Evolutionary conservation across 768 basidiomycete genomes (phyloP).

Genomic region (Omphalotus guepiniiformis): DNA sequence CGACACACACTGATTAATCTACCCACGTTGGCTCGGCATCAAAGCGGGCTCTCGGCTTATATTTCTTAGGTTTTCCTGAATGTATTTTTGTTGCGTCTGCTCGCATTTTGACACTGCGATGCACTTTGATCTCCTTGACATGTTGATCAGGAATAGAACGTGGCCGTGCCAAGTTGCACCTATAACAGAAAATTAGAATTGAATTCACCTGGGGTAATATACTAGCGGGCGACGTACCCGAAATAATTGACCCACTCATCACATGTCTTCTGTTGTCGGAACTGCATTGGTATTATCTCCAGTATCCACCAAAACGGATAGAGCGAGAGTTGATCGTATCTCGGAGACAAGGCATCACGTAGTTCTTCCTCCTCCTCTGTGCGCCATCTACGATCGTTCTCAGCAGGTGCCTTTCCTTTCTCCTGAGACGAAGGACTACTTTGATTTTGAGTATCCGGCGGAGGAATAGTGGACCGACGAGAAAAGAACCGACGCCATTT

Average conservation of each 20-base stretch:
- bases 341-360: conserved; percentile 44
- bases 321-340: conserved; percentile 55
- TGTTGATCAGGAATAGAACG: conserved; percentile 38
- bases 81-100: conserved; percentile 43
- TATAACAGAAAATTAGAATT: conserved; percentile 29
- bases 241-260: conserved; percentile 34
- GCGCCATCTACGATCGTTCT: conserved; percentile 25
- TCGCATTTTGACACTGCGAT: conserved; percentile 42
- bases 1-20: conserved; percentile 29
- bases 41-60: conserved; percentile 37
- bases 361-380: conserved; percentile 62
- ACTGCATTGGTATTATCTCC: conserved; percentile 43
- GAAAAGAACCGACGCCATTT: no score
- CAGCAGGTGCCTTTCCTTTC: conserved; percentile 17
- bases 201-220: neutral
- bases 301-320: conserved; percentile 60
- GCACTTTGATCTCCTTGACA: conserved; percentile 33
- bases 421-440: conserved; percentile 10
- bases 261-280: conserved; percentile 36
- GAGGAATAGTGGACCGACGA: conserved; percentile 20
- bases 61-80: conserved; percentile 18
- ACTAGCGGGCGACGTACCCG: conserved; percentile 25
- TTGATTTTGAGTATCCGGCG: conserved; percentile 15
- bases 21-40: conserved; percentile 34
- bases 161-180: conserved; percentile 36